phyloP scores from a whole-genome alignment of 768 basidiomycete genomes.

The Boletus rubroflammeus region DNA sequence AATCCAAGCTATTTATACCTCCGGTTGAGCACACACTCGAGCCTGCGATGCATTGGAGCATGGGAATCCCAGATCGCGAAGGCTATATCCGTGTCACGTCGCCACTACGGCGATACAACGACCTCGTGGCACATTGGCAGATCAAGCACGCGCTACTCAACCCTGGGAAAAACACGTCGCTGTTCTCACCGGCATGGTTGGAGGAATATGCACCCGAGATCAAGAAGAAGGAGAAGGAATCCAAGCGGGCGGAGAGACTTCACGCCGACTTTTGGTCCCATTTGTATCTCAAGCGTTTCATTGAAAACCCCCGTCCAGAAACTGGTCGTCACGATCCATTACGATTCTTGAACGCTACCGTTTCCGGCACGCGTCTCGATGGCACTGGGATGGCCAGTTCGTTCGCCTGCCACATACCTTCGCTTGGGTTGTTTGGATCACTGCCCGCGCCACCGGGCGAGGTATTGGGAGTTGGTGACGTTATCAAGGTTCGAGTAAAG shows the following conservation, averaged over 20 bases:
- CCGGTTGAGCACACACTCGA: conserved; percentile 44
- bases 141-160: conserved; percentile 71
- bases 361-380: conserved; percentile 17
- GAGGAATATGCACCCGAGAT: conserved; percentile 39
- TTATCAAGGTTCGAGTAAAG: conserved; percentile 26
- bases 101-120: conserved; percentile 80
- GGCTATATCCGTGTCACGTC: conserved; percentile 86
- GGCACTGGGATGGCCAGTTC: conserved; percentile 10
- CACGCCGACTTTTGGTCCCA: conserved; percentile 42
- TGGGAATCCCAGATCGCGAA: conserved; percentile 69
- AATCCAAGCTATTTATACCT: conserved; percentile 33
- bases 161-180: conserved; percentile 30
- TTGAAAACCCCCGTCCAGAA: conserved; percentile 22
- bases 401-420: conserved; percentile 23
- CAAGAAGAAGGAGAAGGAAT: conserved; percentile 34
- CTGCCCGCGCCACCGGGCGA: conserved; percentile 8
- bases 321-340: conserved; percentile 27
- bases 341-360: conserved; percentile 25
- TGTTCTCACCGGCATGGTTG: conserved; percentile 48
- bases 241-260: conserved; percentile 28
- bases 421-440: conserved; percentile 24
- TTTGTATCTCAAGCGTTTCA: conserved; percentile 38
- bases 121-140: conserved; percentile 90
- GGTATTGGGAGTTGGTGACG: conserved; percentile 24
- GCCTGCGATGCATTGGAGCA: conserved; percentile 59